Base-by-base conservation (phyloP, 116 monocot genomes). In the Zostera marina region DNA sequence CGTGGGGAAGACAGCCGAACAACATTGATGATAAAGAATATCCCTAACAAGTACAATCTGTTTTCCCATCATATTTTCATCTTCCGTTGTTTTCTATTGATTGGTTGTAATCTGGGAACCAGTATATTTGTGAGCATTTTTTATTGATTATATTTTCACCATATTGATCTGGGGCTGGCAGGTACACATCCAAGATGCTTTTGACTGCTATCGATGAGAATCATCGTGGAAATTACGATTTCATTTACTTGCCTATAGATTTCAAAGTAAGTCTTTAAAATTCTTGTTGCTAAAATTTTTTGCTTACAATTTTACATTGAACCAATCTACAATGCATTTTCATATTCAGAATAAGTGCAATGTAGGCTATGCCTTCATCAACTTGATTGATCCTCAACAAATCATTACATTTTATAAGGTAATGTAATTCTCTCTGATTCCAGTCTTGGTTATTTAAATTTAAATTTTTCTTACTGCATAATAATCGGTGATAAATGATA, bases 151-250 rank as follows among this genome's bases (percentile, higher is more conserved):
- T 41, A 15, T 40, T 41, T 15, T 38, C 22, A 22, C 11, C 52
- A 22, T 53, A 2, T 24, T 53, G 53, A 22, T 11, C 49, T 24
- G 19, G 53, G 53, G 1, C 1, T 20, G 53, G 53, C 63, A 98
- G 98, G 75, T 98, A 98, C 60, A 98, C 98, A 14, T 90, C 90
- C 3, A 86, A 98, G 70, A 98, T 90, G 98, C 83, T 98, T 51
- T 73, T 98, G 73, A 81, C 90, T 59, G 76, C 98, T 46, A 98
- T 98, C 68, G 90, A 98, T 81, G 98, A 98, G 70, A 65, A 77
- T 63, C 82, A 98, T 65, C 73, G 70, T 54, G 90, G 98, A 13
- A 53, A 40, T 22, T 53, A 52, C 6, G 49, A 52, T 22, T 64
- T 64, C 59, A 59, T 59, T 43, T 59, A 59, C 44, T 59, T 59